Percentiles rank a stretch among this genome's conserved stretches.
phyloP scores from a whole-genome alignment of 1,284 basidiomycete species.

The Irpex sp. region DNA sequence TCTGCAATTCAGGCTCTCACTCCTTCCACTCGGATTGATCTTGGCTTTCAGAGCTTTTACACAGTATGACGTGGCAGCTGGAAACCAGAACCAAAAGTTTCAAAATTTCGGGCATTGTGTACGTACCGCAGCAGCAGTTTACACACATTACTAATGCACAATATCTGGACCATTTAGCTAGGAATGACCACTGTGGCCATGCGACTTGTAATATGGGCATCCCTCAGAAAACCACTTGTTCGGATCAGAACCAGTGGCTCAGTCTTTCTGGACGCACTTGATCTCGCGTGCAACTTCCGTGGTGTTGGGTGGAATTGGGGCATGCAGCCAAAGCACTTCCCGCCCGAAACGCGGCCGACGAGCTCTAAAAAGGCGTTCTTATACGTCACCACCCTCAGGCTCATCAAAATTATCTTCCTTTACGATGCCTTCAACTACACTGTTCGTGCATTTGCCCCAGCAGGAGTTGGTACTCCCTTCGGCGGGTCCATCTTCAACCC shows the following conservation, averaged over 20 bases:
- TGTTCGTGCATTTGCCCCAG: slow-evolving; percentile 36
- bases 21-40: slow-evolving; percentile 2
- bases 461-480: slow-evolving; percentile 29
- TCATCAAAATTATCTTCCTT: slow-evolving; percentile 33
- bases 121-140: slow-evolving; percentile 27
- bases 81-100: slow-evolving; percentile 1
- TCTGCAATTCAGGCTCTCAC: background rate
- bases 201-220: slow-evolving; percentile 18
- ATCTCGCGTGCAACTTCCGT: slow-evolving; percentile 43
- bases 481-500: slow-evolving; percentile 52
- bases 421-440: slow-evolving; percentile 37
- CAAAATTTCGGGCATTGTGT: slow-evolving; percentile 29
- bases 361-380: slow-evolving; percentile 35
- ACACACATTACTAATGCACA: background rate
- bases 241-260: slow-evolving; percentile 11
- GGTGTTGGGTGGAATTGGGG: slow-evolving; percentile 54
- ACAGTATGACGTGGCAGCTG: slow-evolving; percentile 1
- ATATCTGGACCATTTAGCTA: slow-evolving; percentile 7
- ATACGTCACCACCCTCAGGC: slow-evolving; percentile 28
- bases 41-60: slow-evolving; percentile 3
- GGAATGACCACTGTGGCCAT: slow-evolving; percentile 13
- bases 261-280: slow-evolving; percentile 37
- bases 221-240: slow-evolving; percentile 11
- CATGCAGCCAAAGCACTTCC: slow-evolving; percentile 37
- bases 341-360: slow-evolving; percentile 37